Conservation (phyloP, 2,329 filamentous ascomycete genomes). For the Sordariomycetes sp. region DNA sequence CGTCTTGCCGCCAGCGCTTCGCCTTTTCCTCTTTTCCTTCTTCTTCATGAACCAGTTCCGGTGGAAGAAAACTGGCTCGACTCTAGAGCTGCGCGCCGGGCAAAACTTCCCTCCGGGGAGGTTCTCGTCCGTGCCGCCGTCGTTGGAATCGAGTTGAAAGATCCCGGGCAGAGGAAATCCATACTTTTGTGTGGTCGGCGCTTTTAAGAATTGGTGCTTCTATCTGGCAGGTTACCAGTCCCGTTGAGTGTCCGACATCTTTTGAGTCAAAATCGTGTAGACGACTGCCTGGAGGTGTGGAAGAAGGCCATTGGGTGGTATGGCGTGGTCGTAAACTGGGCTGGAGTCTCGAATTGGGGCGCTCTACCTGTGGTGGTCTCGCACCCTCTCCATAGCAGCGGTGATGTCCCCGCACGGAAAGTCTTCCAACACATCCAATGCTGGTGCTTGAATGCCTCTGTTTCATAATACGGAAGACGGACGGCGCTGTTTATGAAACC, state of each 20-base stretch:
- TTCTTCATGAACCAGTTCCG: constrained; percentile 30
- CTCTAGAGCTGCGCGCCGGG: constrained; percentile 9
- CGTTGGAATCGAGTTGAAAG: constrained; percentile 41
- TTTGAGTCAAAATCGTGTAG: neutral
- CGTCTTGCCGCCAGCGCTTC: neutral
- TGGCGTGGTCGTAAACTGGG: too few species aligned
- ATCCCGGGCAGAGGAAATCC: constrained; percentile 37
- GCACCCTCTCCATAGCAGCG: too few species aligned
- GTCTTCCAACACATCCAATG: too few species aligned
- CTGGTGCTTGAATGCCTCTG: too few species aligned
- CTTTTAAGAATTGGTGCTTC: constrained; percentile 54
- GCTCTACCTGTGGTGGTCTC: too few species aligned
- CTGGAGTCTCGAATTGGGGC: too few species aligned
- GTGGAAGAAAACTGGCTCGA: constrained; percentile 41
- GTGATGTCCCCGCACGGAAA: too few species aligned
- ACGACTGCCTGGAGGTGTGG: neutral
- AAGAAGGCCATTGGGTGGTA: neutral
- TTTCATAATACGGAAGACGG: too few species aligned
- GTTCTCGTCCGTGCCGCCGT: constrained; percentile 8
- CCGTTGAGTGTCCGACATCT: constrained; percentile 51
- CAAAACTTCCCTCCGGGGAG: neutral
- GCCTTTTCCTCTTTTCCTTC: constrained; percentile 17
- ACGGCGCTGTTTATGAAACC: too few species aligned
- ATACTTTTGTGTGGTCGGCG: constrained; percentile 24
- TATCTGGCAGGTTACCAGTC: constrained; percentile 32